Percentiles rank a stretch among this genome's conserved stretches.
Evolutionary conservation across 75 land plant species (phyloP).

Genomic region (Isoetes taiwanensis): DNA sequence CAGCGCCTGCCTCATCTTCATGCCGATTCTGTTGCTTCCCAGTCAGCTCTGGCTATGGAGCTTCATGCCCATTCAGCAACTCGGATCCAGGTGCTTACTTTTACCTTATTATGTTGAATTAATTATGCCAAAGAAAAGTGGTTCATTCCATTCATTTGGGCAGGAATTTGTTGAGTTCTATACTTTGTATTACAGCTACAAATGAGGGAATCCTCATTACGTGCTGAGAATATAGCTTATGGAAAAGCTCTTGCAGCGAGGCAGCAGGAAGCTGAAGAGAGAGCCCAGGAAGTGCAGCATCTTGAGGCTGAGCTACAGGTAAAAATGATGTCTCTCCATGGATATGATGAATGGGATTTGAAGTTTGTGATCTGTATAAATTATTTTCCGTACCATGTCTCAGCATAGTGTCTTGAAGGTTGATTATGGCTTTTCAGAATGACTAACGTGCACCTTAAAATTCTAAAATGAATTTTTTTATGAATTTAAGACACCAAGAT

Average conservation of each 20-base stretch:
- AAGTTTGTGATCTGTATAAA: too few species aligned
- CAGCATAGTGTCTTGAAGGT: too few species aligned
- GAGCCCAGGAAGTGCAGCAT: slow-evolving; percentile 14
- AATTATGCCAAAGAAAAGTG: not conserved
- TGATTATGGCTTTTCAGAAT: too few species aligned
- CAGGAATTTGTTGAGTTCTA: not conserved
- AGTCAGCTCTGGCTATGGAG: slow-evolving; percentile 17
- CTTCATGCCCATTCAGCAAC: slow-evolving; percentile 18
- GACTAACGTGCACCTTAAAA: too few species aligned
- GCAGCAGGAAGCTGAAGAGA: slow-evolving; percentile 22
- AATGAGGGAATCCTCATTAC: slow-evolving; percentile 24
- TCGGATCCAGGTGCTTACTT: slow-evolving; percentile 12
- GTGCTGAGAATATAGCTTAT: slow-evolving; percentile 26
- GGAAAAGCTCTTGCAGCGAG: slow-evolving; percentile 13
- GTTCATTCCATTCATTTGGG: not conserved
- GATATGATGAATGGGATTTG: too few species aligned
- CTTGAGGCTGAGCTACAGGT: slow-evolving; percentile 21
- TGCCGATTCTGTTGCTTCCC: slow-evolving; percentile 41
- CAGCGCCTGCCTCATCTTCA: slow-evolving; percentile 70
- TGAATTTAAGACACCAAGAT: too few species aligned
- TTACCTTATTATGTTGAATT: not conserved
- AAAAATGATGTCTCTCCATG: too few species aligned
- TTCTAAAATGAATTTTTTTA: too few species aligned
- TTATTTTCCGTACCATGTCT: too few species aligned
- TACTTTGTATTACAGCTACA: slow-evolving; percentile 16